phyloP scores from a whole-genome alignment of 306 rosid species.

The cucumber (Cucumis sativus) region DNA sequence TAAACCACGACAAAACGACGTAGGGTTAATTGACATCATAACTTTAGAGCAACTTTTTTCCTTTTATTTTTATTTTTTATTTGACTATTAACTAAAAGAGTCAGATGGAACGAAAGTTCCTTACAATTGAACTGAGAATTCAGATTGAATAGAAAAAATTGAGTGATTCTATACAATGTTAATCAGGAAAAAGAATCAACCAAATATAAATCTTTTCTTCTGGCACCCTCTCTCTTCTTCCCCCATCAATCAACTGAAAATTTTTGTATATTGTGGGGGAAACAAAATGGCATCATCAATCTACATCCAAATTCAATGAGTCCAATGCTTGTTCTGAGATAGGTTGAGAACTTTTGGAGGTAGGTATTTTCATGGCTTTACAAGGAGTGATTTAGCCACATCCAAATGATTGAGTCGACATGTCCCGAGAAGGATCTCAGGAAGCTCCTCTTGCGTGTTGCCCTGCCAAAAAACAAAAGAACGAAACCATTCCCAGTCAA shows the following conservation, averaged over 20 bases:
- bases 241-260: background rate
- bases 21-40: background rate
- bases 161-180: background rate
- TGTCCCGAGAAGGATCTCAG: slow-evolving; percentile 71
- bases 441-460: slow-evolving; percentile 72
- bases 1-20: background rate
- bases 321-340: background rate
- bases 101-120: background rate
- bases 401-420: slow-evolving; percentile 73
- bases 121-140: background rate
- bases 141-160: background rate
- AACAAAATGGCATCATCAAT: background rate
- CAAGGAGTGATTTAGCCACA: slow-evolving; percentile 40
- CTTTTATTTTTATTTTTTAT: background rate
- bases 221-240: background rate
- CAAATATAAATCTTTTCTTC: background rate
- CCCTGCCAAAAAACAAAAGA: slow-evolving; percentile 27
- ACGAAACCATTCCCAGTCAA: background rate
- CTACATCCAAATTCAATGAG: background rate
- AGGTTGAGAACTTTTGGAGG: background rate
- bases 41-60: background rate
- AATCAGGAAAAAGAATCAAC: background rate
- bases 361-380: slow-evolving; percentile 12
- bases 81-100: background rate
- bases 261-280: background rate